Evolutionary conservation across 495 filamentous ascomycete genomes (phyloP), one percentile per base, ranked within the genome.

Genomic region (Penicillium cataractarum): DNA sequence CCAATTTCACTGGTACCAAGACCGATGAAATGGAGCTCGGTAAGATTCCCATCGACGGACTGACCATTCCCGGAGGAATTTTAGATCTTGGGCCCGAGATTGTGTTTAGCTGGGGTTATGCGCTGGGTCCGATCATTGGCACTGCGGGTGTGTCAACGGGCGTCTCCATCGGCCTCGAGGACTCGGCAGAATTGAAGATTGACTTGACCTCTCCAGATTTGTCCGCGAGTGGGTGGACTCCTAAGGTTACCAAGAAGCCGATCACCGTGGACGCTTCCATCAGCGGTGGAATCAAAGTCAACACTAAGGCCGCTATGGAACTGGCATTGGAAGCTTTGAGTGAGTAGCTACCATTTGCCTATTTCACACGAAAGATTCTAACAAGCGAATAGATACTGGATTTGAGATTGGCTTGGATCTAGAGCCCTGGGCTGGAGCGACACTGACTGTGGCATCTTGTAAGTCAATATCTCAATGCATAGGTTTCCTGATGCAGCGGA

Each of bases 211-310:
- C 51, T n/a, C 29, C 51, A 1, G 51, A 35, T 35, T 29, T 54
- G n/a, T 31, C 31, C 15, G 32, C 27, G 7, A 35, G 51, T 3
- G 46, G 46, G 3, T 50, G 46, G 46, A 50, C 26, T 6, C 46
- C 46, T 13, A 50, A 26, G 24, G 12, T 50, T 15, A 27, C 24
- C 24, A 50, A 50, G 46, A 50, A 50, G 24, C 46, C 46, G 24
- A 27, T 54, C 29, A 54, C 19, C 5, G 27, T 54, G 6, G 51
- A 54, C 7, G 51, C 51, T 54, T 54, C 51, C 29, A 54, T 54
- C n/a, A 33, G 51, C 15, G 51, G 51, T 24, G 32, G 51, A 6
- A 32, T 32, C 51, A 21, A 54, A 31, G n/a, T 54, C 51, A 32
- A 54, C 35, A 31, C 51, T 9, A 54, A 32, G 29, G 51, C 51